Evolutionary conservation across 1,284 basidiomycete genomes (phyloP), one percentile per base, ranked within the genome.

Genomic region (Fomitiporia mediterranea): DNA sequence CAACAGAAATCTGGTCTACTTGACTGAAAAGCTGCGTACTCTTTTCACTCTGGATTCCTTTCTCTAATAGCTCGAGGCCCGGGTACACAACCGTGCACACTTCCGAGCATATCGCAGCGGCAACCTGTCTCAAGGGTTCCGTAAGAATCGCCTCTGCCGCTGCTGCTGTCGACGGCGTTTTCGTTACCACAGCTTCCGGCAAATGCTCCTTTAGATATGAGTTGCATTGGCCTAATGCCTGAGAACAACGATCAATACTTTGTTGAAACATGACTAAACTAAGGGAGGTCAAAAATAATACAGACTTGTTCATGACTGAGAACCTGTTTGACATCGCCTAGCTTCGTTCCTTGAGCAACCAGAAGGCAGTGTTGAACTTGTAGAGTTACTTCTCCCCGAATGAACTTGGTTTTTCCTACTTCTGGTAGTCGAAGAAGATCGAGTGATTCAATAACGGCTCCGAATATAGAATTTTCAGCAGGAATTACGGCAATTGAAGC

Each of bases 171-270:
- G 88, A 90, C 3, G 81, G 62, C 13, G 76, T 81, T 63, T 78
- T 81, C 55, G 82, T 73, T 21, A 76, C 65, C 0, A 71, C 64
- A 2, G 78, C 84, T 11, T 64, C 61, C 0, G 87, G 83, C 13
- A 91, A 66, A 49, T 80, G 66, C 50, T 68, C 63, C 23, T 70
- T 64, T 17, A 91, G 66, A 68, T 84, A 91, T 9, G 65, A 69
- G 23, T 71, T 74, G 66, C 88, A 91, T 68, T 91, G 88, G n/a
- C 88, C 88, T 21, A 91, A 68, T 13, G 88, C 88, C 88, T 91
- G 62, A 11, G 38, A 40, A 32, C 39, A 53, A 38, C 21, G 13
- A 51, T 25, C 48, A 48, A 6, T 44, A 52, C 21, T 30, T 60
- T 27, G 40, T 39, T 48, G 59, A 30, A 58, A 49, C 32, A 44